phyloP scores from a whole-genome alignment of 1,139 yeast genomes.

The Debaryomyces robertsiae region DNA sequence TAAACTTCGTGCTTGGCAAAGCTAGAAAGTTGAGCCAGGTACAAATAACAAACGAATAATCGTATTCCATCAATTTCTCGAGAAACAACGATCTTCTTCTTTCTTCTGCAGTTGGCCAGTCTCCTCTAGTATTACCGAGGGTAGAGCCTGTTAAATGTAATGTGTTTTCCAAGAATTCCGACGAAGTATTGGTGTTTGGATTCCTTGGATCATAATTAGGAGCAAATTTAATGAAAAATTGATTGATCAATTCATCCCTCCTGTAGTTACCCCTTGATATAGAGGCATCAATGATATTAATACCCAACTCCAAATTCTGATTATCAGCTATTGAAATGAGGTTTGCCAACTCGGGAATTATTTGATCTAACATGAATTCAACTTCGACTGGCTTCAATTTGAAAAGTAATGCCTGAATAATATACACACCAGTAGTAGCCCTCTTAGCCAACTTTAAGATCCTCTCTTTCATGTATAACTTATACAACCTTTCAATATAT shows the following conservation, averaged over 20 bases:
- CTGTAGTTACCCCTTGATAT: slow-evolving; percentile 58
- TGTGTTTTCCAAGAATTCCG: slow-evolving; percentile 64
- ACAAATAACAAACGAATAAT: slow-evolving; percentile 57
- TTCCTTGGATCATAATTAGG: slow-evolving; percentile 44
- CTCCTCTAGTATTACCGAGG: slow-evolving; percentile 77
- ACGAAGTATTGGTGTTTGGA: slow-evolving; percentile 40
- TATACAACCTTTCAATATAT: slow-evolving; percentile 70
- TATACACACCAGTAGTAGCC: slow-evolving; percentile 79
- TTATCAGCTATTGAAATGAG: slow-evolving; percentile 53
- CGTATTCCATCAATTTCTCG: slow-evolving; percentile 71
- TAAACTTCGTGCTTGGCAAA: slow-evolving; percentile 57
- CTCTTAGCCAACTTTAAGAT: slow-evolving; percentile 72
- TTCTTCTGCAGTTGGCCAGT: slow-evolving; percentile 92
- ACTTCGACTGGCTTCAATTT: slow-evolving; percentile 62
- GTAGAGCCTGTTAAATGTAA: slow-evolving; percentile 69
- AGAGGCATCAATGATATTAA: slow-evolving; percentile 69
- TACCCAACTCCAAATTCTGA: slow-evolving; percentile 72
- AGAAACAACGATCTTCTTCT: slow-evolving; percentile 76
- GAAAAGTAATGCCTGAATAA: slow-evolving; percentile 69
- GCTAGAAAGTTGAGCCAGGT: slow-evolving; percentile 63
- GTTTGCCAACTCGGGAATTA: slow-evolving; percentile 67
- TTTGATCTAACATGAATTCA: slow-evolving; percentile 63
- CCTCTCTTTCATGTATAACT: slow-evolving; percentile 72
- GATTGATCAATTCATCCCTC: slow-evolving; percentile 64
- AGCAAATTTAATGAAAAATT: slow-evolving; percentile 61